Conservation (phyloP, 176 grass and related monocot genomes). For the sorghum (Sorghum bicolor) region Sorghum_bicolor_NCBIv3 NC_012877.2:57588001-57588500, state of each 20-base stretch:
- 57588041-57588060: not conserved
- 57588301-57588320: not conserved
- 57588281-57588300: not conserved
- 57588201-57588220: not conserved
- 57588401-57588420: conserved; percentile 38
- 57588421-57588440: not conserved
- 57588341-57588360: not conserved
- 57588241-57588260: not conserved
- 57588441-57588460: not conserved
- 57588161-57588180: not conserved
- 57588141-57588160: not conserved
- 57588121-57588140: not conserved
- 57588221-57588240: not conserved
- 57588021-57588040: no score
- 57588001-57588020: no score
- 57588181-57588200: not conserved
- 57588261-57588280: not conserved
- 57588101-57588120: no score
- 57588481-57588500: not conserved
- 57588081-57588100: no score
- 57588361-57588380: not conserved
- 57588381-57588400: conserved; percentile 12
- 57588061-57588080: not conserved
- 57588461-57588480: not conserved
- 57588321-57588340: not conserved